A percentile compares a stretch with the other conserved stretches of the same genome.
Evolutionary conservation across 2,329 filamentous ascomycete genomes (phyloP).

Genomic region (Zymoseptoria crescenta): DNA sequence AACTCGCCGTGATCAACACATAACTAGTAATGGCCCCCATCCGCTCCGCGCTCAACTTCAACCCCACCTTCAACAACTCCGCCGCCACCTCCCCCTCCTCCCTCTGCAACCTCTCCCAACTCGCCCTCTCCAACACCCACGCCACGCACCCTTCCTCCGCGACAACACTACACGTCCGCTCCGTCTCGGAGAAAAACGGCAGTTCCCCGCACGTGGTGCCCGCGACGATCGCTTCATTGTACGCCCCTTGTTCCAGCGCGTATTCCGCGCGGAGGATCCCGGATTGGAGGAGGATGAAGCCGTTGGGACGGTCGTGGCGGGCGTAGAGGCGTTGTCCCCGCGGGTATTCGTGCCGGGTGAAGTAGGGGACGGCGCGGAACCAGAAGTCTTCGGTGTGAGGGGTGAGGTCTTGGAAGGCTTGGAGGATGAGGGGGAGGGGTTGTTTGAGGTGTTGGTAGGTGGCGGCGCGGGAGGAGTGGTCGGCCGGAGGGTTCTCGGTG

Average conservation of each 20-base stretch:
- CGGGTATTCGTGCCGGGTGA: conserved; percentile 58
- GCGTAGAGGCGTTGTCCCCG: conserved; percentile 69
- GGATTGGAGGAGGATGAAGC: conserved; percentile 84
- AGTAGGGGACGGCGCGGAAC: conserved; percentile 72
- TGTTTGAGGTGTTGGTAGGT: conserved; percentile 85
- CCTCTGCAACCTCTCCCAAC: conserved; percentile 65
- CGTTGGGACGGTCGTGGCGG: conserved; percentile 64
- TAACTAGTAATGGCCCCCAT: conserved; percentile 62
- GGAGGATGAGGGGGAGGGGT: conserved; percentile 81
- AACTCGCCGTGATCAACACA: conserved; percentile 36
- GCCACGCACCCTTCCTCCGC: conserved; percentile 64
- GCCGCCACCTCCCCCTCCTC: conserved; percentile 68
- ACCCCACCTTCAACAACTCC: conserved; percentile 75
- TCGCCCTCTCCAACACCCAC: conserved; percentile 68
- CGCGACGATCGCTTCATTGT: conserved; percentile 86
- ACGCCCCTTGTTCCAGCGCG: conserved; percentile 76
- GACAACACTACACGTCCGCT: conserved; percentile 75
- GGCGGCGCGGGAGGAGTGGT: conserved; percentile 34
- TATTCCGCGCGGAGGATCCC: conserved; percentile 89
- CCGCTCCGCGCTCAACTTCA: conserved; percentile 90
- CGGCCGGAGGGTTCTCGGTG: conserved; percentile 47
- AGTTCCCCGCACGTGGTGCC: conserved; percentile 93
- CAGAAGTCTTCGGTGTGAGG: conserved; percentile 89
- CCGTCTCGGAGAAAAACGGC: conserved; percentile 89
- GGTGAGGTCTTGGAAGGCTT: conserved; percentile 88